A percentile compares a stretch with the other conserved stretches of the same genome.
phyloP scores from a whole-genome alignment of 2,329 filamentous ascomycete species.

The Apiospora kogelbergensis region DNA sequence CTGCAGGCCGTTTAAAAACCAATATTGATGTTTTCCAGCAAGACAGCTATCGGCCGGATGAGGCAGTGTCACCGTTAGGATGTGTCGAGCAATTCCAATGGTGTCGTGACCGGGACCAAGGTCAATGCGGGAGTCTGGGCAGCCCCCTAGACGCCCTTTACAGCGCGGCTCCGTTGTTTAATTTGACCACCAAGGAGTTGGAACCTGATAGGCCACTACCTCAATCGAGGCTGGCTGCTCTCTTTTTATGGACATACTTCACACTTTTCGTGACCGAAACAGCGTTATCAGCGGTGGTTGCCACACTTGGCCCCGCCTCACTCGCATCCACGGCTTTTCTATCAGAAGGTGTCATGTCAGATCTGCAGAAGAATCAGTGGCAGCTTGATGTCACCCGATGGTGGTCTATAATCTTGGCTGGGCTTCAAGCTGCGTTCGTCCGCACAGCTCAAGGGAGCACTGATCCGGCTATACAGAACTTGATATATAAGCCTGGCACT shows the following conservation, averaged over 20 bases:
- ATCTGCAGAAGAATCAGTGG: slow-evolving; percentile 7
- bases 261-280: neutral
- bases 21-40: no score
- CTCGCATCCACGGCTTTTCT: neutral
- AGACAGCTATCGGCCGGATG: neutral
- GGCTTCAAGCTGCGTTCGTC: neutral
- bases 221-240: neutral
- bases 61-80: slow-evolving; percentile 2
- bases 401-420: neutral
- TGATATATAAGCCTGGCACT: neutral
- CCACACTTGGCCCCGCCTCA: neutral
- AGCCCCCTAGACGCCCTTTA: neutral
- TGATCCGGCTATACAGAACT: neutral
- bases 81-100: neutral
- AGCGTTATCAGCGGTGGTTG: neutral
- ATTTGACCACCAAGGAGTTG: no score
- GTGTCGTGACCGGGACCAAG: neutral
- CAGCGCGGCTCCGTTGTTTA: neutral
- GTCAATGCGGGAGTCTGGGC: neutral
- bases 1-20: neutral
- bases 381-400: neutral
- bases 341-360: no score
- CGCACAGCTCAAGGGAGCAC: neutral
- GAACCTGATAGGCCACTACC: no score
- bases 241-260: neutral